Percentiles rank a stretch among this genome's conserved stretches.
Conservation (phyloP, 2,329 filamentous ascomycete species). For the Alternaria ethzedia region DNA sequence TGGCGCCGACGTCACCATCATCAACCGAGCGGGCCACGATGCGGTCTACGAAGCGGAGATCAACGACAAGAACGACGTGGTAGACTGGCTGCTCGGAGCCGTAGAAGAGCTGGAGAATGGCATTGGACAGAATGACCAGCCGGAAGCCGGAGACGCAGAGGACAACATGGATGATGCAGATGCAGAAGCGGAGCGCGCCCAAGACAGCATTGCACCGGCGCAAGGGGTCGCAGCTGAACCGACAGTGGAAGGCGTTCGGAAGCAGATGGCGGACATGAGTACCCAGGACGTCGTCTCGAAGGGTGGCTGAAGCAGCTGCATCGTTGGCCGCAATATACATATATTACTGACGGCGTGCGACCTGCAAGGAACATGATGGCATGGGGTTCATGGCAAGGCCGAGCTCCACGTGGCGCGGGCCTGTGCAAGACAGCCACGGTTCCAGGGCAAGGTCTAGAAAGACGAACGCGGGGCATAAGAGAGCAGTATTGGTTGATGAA, state of each 20-base stretch:
- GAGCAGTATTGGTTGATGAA: neutral
- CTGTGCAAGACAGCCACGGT: slow-evolving; percentile 4
- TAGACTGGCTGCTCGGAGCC: slow-evolving; percentile 56
- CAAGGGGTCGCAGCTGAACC: slow-evolving; percentile 16
- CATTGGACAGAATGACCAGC: slow-evolving; percentile 45
- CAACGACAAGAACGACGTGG: slow-evolving; percentile 57
- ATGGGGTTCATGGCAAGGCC: slow-evolving; percentile 13
- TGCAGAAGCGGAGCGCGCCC: slow-evolving; percentile 19
- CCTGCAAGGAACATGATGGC: slow-evolving; percentile 19
- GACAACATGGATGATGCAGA: slow-evolving; percentile 22
- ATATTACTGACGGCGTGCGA: slow-evolving; percentile 30
- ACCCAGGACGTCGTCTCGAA: slow-evolving; percentile 26
- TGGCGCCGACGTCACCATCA: slow-evolving; percentile 77
- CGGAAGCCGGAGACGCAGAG: slow-evolving; percentile 40
- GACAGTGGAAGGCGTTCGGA: slow-evolving; percentile 38
- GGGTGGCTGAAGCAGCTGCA: slow-evolving; percentile 30
- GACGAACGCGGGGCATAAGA: neutral
- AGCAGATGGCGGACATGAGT: slow-evolving; percentile 41
- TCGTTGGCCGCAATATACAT: slow-evolving; percentile 25
- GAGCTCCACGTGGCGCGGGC: slow-evolving; percentile 23
- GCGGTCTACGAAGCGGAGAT: slow-evolving; percentile 59
- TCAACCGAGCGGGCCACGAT: slow-evolving; percentile 82
- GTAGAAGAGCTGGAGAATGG: slow-evolving; percentile 52
- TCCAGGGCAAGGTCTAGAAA: neutral
- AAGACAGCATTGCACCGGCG: slow-evolving; percentile 1